Conservation (phyloP, 2,329 filamentous ascomycete species). For the Apiospora aurea region DNA sequence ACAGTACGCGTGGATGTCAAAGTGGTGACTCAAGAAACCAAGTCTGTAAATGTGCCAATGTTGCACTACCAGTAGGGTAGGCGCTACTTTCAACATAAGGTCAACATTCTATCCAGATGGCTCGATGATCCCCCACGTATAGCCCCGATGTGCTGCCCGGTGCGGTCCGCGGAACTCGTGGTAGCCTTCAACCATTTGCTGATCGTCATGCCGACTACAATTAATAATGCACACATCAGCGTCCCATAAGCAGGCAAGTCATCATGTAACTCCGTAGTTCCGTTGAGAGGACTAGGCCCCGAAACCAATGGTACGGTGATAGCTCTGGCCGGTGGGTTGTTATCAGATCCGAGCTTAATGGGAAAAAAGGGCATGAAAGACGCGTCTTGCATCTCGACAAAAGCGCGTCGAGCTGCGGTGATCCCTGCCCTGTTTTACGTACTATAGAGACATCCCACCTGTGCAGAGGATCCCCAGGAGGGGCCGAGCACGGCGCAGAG, state of each 20-base stretch:
- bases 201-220: background rate
- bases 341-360: slow-evolving; percentile 21
- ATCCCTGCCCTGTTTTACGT: slow-evolving; percentile 9
- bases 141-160: slow-evolving; percentile 10
- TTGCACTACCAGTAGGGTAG: background rate
- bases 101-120: slow-evolving; percentile 9
- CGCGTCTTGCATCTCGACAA: slow-evolving; percentile 1
- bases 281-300: background rate
- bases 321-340: slow-evolving; percentile 9
- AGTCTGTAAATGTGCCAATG: background rate
- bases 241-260: slow-evolving; percentile 4
- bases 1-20: slow-evolving; percentile 12
- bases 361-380: background rate
- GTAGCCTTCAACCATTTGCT: background rate
- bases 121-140: slow-evolving; percentile 8
- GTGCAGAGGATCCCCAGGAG: background rate
- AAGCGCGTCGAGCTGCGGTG: slow-evolving; percentile 9
- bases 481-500: slow-evolving; percentile 6
- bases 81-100: slow-evolving; percentile 10
- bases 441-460: background rate
- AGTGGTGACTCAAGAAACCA: background rate
- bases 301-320: slow-evolving; percentile 15
- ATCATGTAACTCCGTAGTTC: slow-evolving; percentile 3
- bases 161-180: background rate
- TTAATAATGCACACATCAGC: slow-evolving; percentile 10